These are phyloP conservation scores for Brassica juncea DNA, from an alignment of 345 rosid genomes.

Conservation along the genomic window DNA sequence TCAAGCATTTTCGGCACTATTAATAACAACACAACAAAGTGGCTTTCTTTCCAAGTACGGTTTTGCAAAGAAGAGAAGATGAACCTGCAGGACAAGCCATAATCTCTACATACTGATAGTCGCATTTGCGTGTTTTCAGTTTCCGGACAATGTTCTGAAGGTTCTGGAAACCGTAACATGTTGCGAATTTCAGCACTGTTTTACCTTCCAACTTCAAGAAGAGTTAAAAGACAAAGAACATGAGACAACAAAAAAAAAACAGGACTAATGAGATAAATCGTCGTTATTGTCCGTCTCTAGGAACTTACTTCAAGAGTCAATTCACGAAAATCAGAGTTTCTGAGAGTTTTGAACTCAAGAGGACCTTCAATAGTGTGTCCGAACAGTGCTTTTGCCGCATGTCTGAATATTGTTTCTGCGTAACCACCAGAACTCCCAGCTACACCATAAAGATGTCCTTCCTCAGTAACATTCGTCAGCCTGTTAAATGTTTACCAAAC, in stretches of 20 bases:
- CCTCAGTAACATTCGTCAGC: slow-evolving; percentile 72
- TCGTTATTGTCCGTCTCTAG: background rate
- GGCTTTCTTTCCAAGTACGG: background rate
- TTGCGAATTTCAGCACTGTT: slow-evolving; percentile 71
- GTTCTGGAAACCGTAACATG: slow-evolving; percentile 91
- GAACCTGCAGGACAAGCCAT: slow-evolving; percentile 99
- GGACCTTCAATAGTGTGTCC: slow-evolving; percentile 67
- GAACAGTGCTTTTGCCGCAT: slow-evolving; percentile 71
- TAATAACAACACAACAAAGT: slow-evolving; percentile 8
- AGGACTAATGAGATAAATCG: background rate
- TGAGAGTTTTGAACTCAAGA: slow-evolving; percentile 63
- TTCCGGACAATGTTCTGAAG: slow-evolving; percentile 88
- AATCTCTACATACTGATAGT: slow-evolving; percentile 91
- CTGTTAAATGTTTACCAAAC: slow-evolving; percentile 40
- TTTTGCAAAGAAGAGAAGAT: background rate
- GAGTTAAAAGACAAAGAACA: slow-evolving; percentile 14
- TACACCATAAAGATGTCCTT: slow-evolving; percentile 83
- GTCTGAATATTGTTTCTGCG: slow-evolving; percentile 70
- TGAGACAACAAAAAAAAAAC: background rate
- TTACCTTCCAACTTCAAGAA: slow-evolving; percentile 69
- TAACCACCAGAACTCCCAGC: slow-evolving; percentile 94
- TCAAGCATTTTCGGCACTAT: background rate
- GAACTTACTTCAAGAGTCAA: slow-evolving; percentile 71
- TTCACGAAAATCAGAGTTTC: slow-evolving; percentile 88
- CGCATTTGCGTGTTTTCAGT: slow-evolving; percentile 72